Evolutionary conservation across 1,284 basidiomycete genomes (phyloP), one percentile per base, ranked within the genome.

Genomic region (Lentinus polychrous): DNA sequence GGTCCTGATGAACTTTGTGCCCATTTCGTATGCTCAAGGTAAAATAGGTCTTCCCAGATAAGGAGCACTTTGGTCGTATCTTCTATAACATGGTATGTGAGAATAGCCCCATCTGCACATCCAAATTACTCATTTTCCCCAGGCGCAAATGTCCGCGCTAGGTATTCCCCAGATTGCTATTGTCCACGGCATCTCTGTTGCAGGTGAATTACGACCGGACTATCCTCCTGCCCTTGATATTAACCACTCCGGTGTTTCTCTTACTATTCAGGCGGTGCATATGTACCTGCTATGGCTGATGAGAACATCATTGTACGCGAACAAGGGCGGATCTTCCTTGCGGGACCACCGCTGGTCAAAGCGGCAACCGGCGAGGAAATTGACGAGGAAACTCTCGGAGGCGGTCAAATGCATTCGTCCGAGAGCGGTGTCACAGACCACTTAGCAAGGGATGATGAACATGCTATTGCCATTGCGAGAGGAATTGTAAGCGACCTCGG

Each of bases 211-310:
- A 45, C n/a, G n/a, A n/a, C n/a, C n/a, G n/a, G n/a, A n/a, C n/a
- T n/a, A n/a, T 27, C 37, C n/a, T 31, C 12, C 24, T 17, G 45
- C 5, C 33, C 10, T 10, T 34, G n/a, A 10, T 34, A n/a, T 10
- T n/a, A 10, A 34, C 33, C 33, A 34, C 33, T n/a, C n/a, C 33
- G n/a, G 10, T n/a, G 10, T n/a, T n/a, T n/a, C n/a, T n/a, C n/a
- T 76, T 56, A 68, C 64, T 40, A 72, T 74, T 47, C 66, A 81
- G 84, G 78, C 49, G 91, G 91, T 48, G 90, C 90, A 11, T 96
- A 97, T 66, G 91, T 96, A 39, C 94, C 94, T 24, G 92, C 94
- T 2, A 95, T 97, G 91, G 91, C 92, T 1, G 94, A 97, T 60
- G 89, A 94, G 65, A 96, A 93, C 53, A 85, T 97, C 60, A 97